Evolutionary conservation across 2,329 filamentous ascomycete genomes (phyloP).

Genomic region (Leptographium wingfieldii): DNA sequence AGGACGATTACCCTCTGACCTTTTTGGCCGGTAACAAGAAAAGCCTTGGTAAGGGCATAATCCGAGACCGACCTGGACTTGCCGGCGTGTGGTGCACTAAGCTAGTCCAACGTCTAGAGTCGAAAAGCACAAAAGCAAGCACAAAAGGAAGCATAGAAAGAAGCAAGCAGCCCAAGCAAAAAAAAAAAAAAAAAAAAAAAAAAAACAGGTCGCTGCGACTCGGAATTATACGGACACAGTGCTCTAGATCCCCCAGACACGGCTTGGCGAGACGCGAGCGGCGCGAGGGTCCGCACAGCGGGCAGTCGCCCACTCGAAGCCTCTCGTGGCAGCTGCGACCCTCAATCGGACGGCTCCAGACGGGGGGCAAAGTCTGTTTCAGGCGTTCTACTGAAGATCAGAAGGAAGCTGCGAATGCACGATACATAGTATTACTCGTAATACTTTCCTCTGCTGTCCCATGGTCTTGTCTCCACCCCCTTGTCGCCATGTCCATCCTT

Average conservation of each 20-base stretch:
- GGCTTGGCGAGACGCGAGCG: background rate
- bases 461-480: background rate
- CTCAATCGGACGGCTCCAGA: background rate
- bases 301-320: background rate
- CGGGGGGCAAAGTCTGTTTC: background rate
- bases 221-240: background rate
- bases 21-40: background rate
- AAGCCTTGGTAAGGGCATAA: background rate
- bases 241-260: background rate
- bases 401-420: background rate
- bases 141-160: background rate
- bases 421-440: background rate
- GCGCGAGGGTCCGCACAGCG: background rate
- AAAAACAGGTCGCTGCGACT: background rate
- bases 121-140: background rate
- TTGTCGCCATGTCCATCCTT: background rate
- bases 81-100: background rate
- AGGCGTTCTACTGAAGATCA: background rate
- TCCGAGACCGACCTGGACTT: background rate
- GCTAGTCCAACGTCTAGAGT: background rate
- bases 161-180: no score
- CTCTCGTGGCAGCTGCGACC: background rate
- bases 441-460: background rate
- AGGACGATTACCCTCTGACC: background rate
- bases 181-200: background rate